Percentiles rank a stretch among this genome's conserved stretches.
Conservation (phyloP, 2,329 filamentous ascomycete species). For the Penicillium psychrosexuale region DNA sequence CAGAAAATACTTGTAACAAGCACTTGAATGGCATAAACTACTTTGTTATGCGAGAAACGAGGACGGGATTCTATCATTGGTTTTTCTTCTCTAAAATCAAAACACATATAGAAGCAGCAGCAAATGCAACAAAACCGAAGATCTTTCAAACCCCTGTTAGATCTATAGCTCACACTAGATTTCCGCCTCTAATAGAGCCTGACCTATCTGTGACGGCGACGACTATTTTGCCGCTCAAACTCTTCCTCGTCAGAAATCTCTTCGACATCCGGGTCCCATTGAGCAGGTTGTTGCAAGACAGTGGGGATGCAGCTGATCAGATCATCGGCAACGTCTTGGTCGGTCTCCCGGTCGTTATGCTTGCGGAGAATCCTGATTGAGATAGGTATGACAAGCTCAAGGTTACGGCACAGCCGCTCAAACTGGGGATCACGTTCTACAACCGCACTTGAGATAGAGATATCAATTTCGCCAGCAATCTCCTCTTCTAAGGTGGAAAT, state of each 20-base stretch:
- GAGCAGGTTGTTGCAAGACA: not conserved
- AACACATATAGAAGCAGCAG: not conserved
- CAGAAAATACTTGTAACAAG: not conserved
- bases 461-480: not conserved
- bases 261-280: not conserved
- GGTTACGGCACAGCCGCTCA: not conserved
- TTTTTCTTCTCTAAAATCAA: not conserved
- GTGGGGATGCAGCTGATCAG: constrained; percentile 2
- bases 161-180: not conserved
- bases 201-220: not conserved
- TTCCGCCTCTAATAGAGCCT: not conserved
- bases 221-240: not conserved
- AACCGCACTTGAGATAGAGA: not conserved
- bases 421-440: not conserved
- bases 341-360: not conserved
- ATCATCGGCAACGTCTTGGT: not conserved
- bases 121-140: not conserved
- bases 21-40: not conserved
- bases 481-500: not conserved
- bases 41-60: not conserved
- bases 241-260: not conserved
- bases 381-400: not conserved
- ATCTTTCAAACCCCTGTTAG: too few relatives aligned
- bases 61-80: not conserved
- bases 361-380: not conserved